phyloP scores from a whole-genome alignment of 441 rosid species.

The Sinapis alba region DNA sequence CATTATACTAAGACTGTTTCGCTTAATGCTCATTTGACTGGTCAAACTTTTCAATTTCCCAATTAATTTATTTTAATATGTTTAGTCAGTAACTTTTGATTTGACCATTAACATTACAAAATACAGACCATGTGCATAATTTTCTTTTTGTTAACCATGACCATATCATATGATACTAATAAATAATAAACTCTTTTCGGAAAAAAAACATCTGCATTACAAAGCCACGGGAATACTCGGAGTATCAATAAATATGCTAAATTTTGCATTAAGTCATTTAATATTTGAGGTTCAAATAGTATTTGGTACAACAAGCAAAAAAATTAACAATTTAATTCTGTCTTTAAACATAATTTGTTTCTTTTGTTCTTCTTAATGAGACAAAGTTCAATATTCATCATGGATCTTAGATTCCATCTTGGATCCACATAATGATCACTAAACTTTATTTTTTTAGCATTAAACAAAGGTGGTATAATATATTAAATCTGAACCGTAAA shows the following conservation, averaged over 20 bases:
- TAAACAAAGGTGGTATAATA: neutral
- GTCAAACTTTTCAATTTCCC: conserved; percentile 43
- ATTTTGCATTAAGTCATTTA: neutral
- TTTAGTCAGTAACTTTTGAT: conserved; percentile 19
- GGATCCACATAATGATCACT: conserved; percentile 27
- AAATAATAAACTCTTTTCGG: neutral
- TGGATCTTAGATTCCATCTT: conserved; percentile 17
- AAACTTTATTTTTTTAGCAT: neutral
- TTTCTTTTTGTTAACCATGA: neutral
- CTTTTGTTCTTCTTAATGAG: neutral
- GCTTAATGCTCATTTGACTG: conserved; percentile 44
- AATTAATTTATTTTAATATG: neutral
- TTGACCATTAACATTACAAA: conserved; percentile 23
- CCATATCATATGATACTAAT: neutral
- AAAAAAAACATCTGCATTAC: neutral
- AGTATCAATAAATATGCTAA: neutral
- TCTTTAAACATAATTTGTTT: neutral
- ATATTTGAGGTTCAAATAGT: neutral
- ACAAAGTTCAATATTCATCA: conserved; percentile 9
- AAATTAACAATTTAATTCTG: neutral
- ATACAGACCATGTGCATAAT: conserved; percentile 1
- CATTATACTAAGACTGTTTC: neutral
- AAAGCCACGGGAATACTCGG: neutral
- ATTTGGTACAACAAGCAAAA: neutral
- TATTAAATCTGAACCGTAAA: neutral